Conservation (phyloP, 495 filamentous ascomycete species). For the Podospora pseudocomata region DNA sequence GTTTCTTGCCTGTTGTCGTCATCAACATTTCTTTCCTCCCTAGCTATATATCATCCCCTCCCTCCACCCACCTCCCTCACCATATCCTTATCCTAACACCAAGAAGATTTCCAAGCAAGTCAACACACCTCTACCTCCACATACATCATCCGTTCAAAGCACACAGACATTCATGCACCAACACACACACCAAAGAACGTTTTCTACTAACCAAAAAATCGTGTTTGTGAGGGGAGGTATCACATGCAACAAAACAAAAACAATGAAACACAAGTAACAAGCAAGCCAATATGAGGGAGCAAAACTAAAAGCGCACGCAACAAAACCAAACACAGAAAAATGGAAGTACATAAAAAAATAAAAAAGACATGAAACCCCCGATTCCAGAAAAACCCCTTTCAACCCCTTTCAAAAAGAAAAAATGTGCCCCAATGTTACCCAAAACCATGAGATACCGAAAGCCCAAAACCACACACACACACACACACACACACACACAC, state of each 20-base stretch:
- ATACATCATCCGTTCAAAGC: no score
- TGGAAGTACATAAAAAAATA: not conserved
- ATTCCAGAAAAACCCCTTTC: not conserved
- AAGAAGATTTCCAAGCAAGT: no score
- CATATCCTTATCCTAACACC: no score
- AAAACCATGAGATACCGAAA: not conserved
- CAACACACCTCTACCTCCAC: no score
- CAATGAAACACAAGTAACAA: not conserved
- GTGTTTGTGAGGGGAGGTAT: not conserved
- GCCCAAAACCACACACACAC: not conserved
- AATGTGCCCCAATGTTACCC: not conserved
- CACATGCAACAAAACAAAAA: not conserved
- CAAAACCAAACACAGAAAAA: not conserved
- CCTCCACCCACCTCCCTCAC: no score
- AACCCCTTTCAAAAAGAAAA: not conserved
- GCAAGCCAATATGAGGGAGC: not conserved
- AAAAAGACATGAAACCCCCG: not conserved
- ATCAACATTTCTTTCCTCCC: no score
- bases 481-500: not conserved
- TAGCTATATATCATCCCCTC: no score
- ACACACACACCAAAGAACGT: not conserved
- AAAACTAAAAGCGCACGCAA: not conserved
- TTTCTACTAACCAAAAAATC: not conserved
- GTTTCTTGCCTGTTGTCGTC: no score
- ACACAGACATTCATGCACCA: no score